Evolutionary conservation across 2,329 filamentous ascomycete genomes (phyloP).

Genomic region (Aspergillus latus): DNA sequence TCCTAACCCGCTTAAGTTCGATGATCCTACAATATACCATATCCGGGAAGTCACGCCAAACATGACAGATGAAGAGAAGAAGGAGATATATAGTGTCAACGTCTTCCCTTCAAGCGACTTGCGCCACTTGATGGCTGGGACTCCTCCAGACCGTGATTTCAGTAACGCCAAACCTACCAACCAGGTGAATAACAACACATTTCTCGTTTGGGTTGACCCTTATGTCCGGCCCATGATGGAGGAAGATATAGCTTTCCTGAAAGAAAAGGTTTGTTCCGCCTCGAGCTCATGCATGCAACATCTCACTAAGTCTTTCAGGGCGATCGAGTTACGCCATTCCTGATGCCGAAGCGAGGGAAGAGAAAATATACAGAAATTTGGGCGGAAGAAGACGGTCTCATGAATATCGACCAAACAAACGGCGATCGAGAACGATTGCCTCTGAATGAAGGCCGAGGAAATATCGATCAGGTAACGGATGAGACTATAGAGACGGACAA

Average conservation of each 20-base stretch:
- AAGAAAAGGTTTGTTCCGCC: constrained; percentile 64
- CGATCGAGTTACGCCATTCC: constrained; percentile 78
- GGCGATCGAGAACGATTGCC: constrained; percentile 66
- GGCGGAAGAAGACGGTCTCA: constrained; percentile 87
- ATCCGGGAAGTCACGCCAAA: constrained; percentile 71
- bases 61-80: constrained; percentile 83
- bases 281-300: constrained; percentile 1
- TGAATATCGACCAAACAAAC: constrained; percentile 67
- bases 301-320: constrained; percentile 48
- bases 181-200: constrained; percentile 91
- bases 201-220: constrained; percentile 87
- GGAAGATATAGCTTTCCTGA: constrained; percentile 88
- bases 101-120: constrained; percentile 79
- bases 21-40: constrained; percentile 91
- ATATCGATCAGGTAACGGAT: constrained; percentile 82
- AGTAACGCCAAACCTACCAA: constrained; percentile 90
- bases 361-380: constrained; percentile 86
- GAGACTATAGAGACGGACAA: constrained; percentile 84
- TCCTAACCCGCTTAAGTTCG: constrained; percentile 84
- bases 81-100: constrained; percentile 83
- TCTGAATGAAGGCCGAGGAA: constrained; percentile 79
- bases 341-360: constrained; percentile 81
- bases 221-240: constrained; percentile 88
- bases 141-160: constrained; percentile 91
- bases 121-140: constrained; percentile 79